phyloP scores from a whole-genome alignment of 1,284 basidiomycete genomes.

The Ustilago vetiveriae region DNA sequence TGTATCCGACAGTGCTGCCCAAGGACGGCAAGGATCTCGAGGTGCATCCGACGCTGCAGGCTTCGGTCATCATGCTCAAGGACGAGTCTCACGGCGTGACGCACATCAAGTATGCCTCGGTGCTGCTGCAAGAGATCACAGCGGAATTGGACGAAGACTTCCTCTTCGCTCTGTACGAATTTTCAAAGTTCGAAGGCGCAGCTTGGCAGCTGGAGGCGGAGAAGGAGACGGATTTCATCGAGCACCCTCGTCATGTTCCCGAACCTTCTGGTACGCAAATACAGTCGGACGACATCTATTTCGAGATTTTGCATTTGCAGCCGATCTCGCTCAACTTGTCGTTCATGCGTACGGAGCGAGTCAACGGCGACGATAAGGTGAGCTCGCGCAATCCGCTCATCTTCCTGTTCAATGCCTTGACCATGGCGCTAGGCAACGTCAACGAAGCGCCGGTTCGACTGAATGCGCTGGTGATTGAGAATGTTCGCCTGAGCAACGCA shows the following conservation, averaged over 20 bases:
- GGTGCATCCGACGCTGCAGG: slow-evolving; percentile 88
- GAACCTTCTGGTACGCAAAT: slow-evolving; percentile 76
- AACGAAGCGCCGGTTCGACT: slow-evolving; percentile 96
- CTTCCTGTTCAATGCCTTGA: slow-evolving; percentile 90
- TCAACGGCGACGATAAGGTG: slow-evolving; percentile 81
- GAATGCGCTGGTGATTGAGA: slow-evolving; percentile 93
- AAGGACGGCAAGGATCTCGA: slow-evolving; percentile 82
- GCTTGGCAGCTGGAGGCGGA: slow-evolving; percentile 46
- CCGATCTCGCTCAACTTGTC: slow-evolving; percentile 91
- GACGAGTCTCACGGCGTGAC: slow-evolving; percentile 88
- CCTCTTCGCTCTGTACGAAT: slow-evolving; percentile 88
- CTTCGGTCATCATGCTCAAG: slow-evolving; percentile 87
- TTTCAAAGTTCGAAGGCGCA: slow-evolving; percentile 84
- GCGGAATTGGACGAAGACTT: slow-evolving; percentile 98
- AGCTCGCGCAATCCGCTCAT: slow-evolving; percentile 80
- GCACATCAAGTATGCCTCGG: slow-evolving; percentile 96
- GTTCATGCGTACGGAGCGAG: slow-evolving; percentile 94
- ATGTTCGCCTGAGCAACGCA: slow-evolving; percentile 86
- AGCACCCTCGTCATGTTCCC: slow-evolving; percentile 78
- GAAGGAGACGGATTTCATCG: slow-evolving; percentile 73
- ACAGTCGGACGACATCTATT: slow-evolving; percentile 77
- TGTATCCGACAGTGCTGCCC: slow-evolving; percentile 91
- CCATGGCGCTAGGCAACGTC: slow-evolving; percentile 96
- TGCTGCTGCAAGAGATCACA: slow-evolving; percentile 92
- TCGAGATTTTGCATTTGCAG: slow-evolving; percentile 96